Evolutionary conservation across 2,329 filamentous ascomycete genomes (phyloP), one percentile per base, ranked within the genome.

Genomic region (Stylonectria norvegica): DNA sequence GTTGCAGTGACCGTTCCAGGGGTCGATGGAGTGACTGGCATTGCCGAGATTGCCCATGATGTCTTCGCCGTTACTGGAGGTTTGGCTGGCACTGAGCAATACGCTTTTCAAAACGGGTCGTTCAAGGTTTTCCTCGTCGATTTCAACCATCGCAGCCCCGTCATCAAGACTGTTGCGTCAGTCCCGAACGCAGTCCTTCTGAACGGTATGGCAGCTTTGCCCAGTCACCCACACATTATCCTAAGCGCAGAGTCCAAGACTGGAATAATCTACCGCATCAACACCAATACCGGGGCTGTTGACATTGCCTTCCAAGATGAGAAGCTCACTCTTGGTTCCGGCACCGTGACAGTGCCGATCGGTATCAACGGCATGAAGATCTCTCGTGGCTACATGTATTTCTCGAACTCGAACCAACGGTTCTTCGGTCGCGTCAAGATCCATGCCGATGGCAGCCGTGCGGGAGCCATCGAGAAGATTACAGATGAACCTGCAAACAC

Each of bases 151-250:
- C 7, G 22, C 22, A 12, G 22, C 7, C 22, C 22, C 7, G 7
- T 25, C 22, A 25, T 7, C 7, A 7, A 25, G 22, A n/a, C 12
- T 7, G 22, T 25, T 3, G 48, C 47, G 1, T 20, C 23, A 1
- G 17, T 53, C 4, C 45, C 49, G 1, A 27, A 50, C 4, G 38
- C 46, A 3, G 14, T 28, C 8, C 39, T 52, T 2, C 37, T 56
- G 5, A 57, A 57, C 27, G 55, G 56, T 38, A 46, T 58, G 45
- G 37, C 42, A 4, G 43, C 41, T 3, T 40, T 58, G 3, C 48
- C 43, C 1, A 19, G 35, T 2, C n/a, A 41, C 17, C 34, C 39
- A 2, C 35, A 49, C 17, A 44, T 47, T 16, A 32, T 58, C 5
- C 40, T 58, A 23, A 48, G 46, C 25, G 53, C 43, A 1, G 55